phyloP scores from a whole-genome alignment of 73 alveolate genomes.

The Tetrahymena malaccensis region DNA sequence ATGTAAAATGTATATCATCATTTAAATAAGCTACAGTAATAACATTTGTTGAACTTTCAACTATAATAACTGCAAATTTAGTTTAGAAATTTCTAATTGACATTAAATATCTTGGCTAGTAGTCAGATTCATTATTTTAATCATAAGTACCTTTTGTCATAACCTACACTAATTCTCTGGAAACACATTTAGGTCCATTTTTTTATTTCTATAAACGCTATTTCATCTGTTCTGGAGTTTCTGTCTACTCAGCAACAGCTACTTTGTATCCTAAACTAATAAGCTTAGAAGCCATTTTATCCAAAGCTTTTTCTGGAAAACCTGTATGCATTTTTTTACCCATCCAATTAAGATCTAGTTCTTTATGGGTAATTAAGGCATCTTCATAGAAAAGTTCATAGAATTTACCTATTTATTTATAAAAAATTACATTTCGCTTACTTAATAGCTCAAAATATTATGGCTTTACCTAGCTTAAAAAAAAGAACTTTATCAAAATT shows the following conservation, averaged over 20 bases:
- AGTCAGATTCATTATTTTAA: slow-evolving; percentile 15
- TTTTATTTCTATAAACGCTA: slow-evolving; percentile 31
- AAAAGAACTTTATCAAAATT: slow-evolving; percentile 59
- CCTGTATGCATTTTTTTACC: slow-evolving; percentile 82
- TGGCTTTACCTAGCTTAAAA: slow-evolving; percentile 45
- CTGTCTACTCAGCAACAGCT: slow-evolving; percentile 57
- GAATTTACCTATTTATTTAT: slow-evolving; percentile 49
- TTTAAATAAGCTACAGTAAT: slow-evolving; percentile 12
- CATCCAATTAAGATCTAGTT: slow-evolving; percentile 76
- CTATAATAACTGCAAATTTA: slow-evolving; percentile 22
- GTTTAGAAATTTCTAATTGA: background rate
- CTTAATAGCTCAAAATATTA: background rate
- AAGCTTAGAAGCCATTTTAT: slow-evolving; percentile 39
- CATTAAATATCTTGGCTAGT: background rate
- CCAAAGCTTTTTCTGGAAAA: slow-evolving; percentile 63
- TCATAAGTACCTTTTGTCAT: slow-evolving; percentile 60
- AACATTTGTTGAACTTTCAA: slow-evolving; percentile 31
- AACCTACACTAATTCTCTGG: slow-evolving; percentile 49
- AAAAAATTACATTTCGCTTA: background rate
- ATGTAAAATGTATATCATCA: slow-evolving; percentile 4
- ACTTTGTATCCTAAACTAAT: slow-evolving; percentile 46
- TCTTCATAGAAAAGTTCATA: slow-evolving; percentile 70
- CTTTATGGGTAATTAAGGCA: slow-evolving; percentile 55
- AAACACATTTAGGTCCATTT: slow-evolving; percentile 39
- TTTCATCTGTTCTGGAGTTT: slow-evolving; percentile 47